phyloP scores from a whole-genome alignment of 2,329 filamentous ascomycete genomes.

The Fusarium lyarnte region DNA sequence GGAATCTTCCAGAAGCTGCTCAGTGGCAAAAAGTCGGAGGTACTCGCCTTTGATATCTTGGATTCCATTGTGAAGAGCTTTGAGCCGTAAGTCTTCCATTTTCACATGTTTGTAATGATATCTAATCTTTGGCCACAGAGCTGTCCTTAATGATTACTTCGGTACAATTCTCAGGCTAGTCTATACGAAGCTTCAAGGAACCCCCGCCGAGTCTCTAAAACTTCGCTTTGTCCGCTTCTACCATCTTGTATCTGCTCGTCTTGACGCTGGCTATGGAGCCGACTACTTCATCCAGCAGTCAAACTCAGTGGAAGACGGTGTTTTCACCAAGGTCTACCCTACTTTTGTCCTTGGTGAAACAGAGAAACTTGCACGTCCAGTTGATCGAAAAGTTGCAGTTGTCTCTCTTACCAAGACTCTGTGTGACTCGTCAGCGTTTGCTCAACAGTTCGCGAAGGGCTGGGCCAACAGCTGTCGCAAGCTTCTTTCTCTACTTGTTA shows the following conservation, averaged over 20 bases:
- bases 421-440: slow-evolving; percentile 85
- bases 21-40: slow-evolving; percentile 82
- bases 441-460: slow-evolving; percentile 82
- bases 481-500: slow-evolving; percentile 88
- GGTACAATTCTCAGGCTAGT: slow-evolving; percentile 82
- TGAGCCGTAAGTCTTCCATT: slow-evolving; percentile 66
- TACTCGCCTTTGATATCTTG: slow-evolving; percentile 87
- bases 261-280: slow-evolving; percentile 84
- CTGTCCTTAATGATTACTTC: slow-evolving; percentile 79
- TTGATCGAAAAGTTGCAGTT: slow-evolving; percentile 93
- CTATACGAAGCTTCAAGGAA: slow-evolving; percentile 78
- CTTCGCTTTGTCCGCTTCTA: slow-evolving; percentile 93
- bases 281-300: slow-evolving; percentile 91
- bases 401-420: slow-evolving; percentile 93
- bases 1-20: slow-evolving; percentile 95
- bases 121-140: slow-evolving; percentile 53
- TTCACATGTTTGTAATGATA: neutral
- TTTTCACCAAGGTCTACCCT: slow-evolving; percentile 88
- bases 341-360: slow-evolving; percentile 88
- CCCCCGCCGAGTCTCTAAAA: slow-evolving; percentile 79
- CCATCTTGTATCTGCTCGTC: slow-evolving; percentile 83
- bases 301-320: slow-evolving; percentile 80
- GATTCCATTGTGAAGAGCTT: slow-evolving; percentile 81
- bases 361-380: slow-evolving; percentile 84
- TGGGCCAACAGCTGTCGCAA: slow-evolving; percentile 92